These are phyloP conservation scores for Allodekkera sacchari DNA, from an alignment of 805 yeast genomes.

Conservation along the genomic window DNA sequence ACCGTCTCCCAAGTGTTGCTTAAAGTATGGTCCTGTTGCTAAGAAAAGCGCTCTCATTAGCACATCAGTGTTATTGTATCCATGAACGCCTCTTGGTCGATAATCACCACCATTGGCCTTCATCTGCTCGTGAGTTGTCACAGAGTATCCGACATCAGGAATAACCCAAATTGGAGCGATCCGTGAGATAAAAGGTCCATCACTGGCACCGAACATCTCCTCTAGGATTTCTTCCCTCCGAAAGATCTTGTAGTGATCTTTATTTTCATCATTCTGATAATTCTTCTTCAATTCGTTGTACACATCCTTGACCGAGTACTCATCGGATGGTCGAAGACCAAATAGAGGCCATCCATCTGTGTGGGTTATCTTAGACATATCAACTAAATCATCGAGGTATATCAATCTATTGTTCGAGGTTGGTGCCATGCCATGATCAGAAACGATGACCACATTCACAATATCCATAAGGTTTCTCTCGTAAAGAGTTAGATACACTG, in stretches of 20 bases:
- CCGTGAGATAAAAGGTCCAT: constrained; percentile 41
- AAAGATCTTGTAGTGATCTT: constrained; percentile 37
- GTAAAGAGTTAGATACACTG: constrained; percentile 37
- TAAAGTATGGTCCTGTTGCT: constrained; percentile 76
- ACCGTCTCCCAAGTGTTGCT: constrained; percentile 21
- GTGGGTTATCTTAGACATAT: constrained; percentile 45
- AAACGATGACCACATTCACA: constrained; percentile 68
- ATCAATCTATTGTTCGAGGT: constrained; percentile 63
- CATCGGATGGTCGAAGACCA: constrained; percentile 55
- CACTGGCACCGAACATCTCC: constrained; percentile 48
- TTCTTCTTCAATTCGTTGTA: constrained; percentile 32
- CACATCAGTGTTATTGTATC: constrained; percentile 69
- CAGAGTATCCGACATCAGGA: constrained; percentile 73
- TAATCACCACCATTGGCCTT: constrained; percentile 37
- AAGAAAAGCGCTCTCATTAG: constrained; percentile 79
- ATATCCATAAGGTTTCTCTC: constrained; percentile 52
- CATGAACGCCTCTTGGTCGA: constrained; percentile 73
- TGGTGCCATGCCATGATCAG: constrained; percentile 95
- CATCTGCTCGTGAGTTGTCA: constrained; percentile 55
- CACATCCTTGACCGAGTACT: constrained; percentile 34
- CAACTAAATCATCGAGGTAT: constrained; percentile 64
- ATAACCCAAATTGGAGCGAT: constrained; percentile 82
- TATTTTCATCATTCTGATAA: constrained; percentile 21
- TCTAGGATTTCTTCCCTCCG: constrained; percentile 44
- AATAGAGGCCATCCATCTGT: constrained; percentile 82